Percentiles rank a stretch among this genome's conserved stretches.
Evolutionary conservation across 805 yeast species (phyloP).

Genomic region (Lipomyces chichibuensis): DNA sequence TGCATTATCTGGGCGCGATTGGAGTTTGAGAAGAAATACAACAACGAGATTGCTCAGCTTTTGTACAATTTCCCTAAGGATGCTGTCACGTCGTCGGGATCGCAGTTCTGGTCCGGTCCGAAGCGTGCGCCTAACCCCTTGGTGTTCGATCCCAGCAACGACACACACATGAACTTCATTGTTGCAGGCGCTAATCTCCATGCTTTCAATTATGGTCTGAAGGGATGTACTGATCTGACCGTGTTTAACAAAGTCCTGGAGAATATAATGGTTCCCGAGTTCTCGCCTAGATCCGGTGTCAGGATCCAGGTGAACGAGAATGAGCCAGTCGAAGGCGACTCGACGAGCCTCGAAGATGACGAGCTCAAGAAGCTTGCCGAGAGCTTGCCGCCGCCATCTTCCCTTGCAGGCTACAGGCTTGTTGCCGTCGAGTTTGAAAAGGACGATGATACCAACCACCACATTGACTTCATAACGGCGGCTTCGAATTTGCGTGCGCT

Average conservation of each 20-base stretch:
- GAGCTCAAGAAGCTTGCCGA: slow-evolving; percentile 71
- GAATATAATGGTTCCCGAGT: slow-evolving; percentile 59
- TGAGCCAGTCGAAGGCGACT: slow-evolving; percentile 66
- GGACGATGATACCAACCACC: slow-evolving; percentile 96
- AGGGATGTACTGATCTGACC: slow-evolving; percentile 65
- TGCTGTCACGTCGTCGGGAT: slow-evolving; percentile 86
- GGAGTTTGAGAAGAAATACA: slow-evolving; percentile 83
- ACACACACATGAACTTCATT: slow-evolving; percentile 79
- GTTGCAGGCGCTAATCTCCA: slow-evolving; percentile 89
- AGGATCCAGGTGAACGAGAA: slow-evolving; percentile 89
- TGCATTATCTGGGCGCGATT: slow-evolving; percentile 94
- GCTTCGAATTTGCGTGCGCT: slow-evolving; percentile 95
- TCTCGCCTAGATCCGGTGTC: slow-evolving; percentile 73
- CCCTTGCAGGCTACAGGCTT: slow-evolving; percentile 85
- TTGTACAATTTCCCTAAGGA: slow-evolving; percentile 94
- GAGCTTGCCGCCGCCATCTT: slow-evolving; percentile 82
- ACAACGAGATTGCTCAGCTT: slow-evolving; percentile 84
- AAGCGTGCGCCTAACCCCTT: slow-evolving; percentile 94
- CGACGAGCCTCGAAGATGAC: slow-evolving; percentile 56
- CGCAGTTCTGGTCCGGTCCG: slow-evolving; percentile 97
- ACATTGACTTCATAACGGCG: slow-evolving; percentile 92
- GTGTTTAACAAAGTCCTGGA: slow-evolving; percentile 59
- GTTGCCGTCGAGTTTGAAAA: slow-evolving; percentile 94
- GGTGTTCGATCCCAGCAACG: slow-evolving; percentile 70
- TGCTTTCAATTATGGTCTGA: slow-evolving; percentile 87